Evolutionary conservation across 1,284 basidiomycete genomes (phyloP), one percentile per base, ranked within the genome.

Genomic region (Singerocomus inundabilis): DNA sequence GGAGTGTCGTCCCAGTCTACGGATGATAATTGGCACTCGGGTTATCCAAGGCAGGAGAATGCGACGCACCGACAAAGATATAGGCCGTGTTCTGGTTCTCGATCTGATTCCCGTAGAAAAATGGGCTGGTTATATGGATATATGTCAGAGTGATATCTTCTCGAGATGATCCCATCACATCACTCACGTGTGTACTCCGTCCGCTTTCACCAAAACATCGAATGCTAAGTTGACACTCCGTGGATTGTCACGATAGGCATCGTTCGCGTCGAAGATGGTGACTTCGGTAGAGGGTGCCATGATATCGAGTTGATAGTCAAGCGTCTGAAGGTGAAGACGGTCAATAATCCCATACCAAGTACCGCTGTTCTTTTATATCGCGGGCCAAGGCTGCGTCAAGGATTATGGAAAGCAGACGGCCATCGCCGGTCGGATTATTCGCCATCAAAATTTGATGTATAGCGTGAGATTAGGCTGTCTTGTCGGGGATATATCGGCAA

Each of bases 1-100:
- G 63, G 55, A 18, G 48, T 51, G 25, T 11, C 63, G 15, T 68
- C 63, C 66, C 62, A 64, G 44, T 67, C 66, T 68, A 39, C 11
- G 12, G 16, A 35, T n/a, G 33, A 35, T n/a, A n/a, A n/a, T n/a
- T 12, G 8, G 15, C 8, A 10, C 37, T 43, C 16, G 28, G 28
- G 33, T 24, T 6, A 29, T 21, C 16, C 28, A 9, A 36, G 25
- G 29, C n/a, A 34, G 12, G 25, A 8, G 10, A 18, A 16, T 31
- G n/a, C 8, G n/a, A 47, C 64, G 18, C 44, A 67, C 66, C 47
- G 38, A 67, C 39, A 44, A 64, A 47, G 18, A 53, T 0, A 31
- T 43, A 61, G 11, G 45, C 52, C 6, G 47, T 61, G 24, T 24
- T 25, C 37, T 49, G 21, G 24, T 55, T 28, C 16, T 63, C 55